Percentiles rank a stretch among this genome's conserved stretches.
phyloP scores from a whole-genome alignment of 805 yeast genomes.

The Hanseniaspora vineae region DNA sequence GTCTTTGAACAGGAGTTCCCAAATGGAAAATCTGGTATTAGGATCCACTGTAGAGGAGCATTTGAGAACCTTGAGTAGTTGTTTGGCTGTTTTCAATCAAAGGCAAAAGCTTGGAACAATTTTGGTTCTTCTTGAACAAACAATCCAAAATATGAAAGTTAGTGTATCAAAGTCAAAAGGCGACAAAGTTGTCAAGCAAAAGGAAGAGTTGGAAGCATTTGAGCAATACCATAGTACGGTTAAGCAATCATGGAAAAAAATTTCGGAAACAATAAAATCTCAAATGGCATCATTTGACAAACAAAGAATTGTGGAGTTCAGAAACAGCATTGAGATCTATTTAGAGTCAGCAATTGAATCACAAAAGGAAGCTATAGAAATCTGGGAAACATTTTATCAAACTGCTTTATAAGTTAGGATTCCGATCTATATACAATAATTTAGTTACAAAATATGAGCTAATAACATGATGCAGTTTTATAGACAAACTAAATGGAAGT shows the following conservation, averaged over 20 bases:
- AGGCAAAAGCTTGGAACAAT: slow-evolving; percentile 45
- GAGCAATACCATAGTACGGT: slow-evolving; percentile 41
- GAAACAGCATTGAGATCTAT: slow-evolving; percentile 80
- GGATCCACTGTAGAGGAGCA: slow-evolving; percentile 87
- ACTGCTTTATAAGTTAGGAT: slow-evolving; percentile 17
- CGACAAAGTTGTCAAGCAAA: slow-evolving; percentile 48
- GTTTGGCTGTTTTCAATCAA: slow-evolving; percentile 60
- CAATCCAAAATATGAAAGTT: slow-evolving; percentile 33
- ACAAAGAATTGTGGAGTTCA: slow-evolving; percentile 69
- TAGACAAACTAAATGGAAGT: too few relatives aligned
- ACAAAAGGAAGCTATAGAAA: slow-evolving; percentile 80
- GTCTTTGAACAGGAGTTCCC: slow-evolving; percentile 58
- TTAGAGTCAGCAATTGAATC: slow-evolving; percentile 84
- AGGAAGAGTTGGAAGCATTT: slow-evolving; percentile 44
- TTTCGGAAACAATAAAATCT: slow-evolving; percentile 50
- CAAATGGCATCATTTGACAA: slow-evolving; percentile 60
- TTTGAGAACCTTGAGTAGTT: slow-evolving; percentile 60
- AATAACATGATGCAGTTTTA: not conserved
- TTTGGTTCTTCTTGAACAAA: slow-evolving; percentile 34
- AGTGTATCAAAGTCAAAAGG: slow-evolving; percentile 34
- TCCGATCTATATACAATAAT: not conserved
- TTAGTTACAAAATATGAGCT: not conserved
- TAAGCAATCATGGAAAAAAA: slow-evolving; percentile 46
- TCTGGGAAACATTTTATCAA: slow-evolving; percentile 83
- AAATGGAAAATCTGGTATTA: slow-evolving; percentile 76